These are phyloP conservation scores for Calocybe gambosa DNA, from an alignment of 1,284 basidiomycete species.

Conservation along the genomic window DNA sequence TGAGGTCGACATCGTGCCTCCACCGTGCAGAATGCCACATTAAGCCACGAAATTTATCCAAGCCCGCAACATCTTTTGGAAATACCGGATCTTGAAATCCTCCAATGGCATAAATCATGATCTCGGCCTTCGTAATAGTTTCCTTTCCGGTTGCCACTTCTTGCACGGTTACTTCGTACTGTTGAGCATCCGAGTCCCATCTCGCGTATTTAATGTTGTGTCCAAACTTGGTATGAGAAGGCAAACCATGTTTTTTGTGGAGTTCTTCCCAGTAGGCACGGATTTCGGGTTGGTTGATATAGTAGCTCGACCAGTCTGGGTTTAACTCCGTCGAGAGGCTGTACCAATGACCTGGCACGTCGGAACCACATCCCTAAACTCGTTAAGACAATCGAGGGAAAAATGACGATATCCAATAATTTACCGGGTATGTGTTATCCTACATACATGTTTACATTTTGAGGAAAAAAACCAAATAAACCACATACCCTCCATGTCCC, in stretches of 20 bases:
- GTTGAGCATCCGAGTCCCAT: conserved; percentile 38
- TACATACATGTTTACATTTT: conserved; percentile 16
- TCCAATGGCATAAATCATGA: conserved; percentile 39
- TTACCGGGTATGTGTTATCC: conserved; percentile 42
- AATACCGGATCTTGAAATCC: conserved; percentile 40
- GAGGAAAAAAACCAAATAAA: not conserved
- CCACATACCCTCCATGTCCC: conserved; percentile 48
- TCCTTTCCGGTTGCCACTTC: conserved; percentile 27
- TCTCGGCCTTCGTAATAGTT: conserved; percentile 30
- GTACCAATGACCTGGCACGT: conserved; percentile 51
- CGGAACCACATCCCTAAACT: conserved; percentile 44
- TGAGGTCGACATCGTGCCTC: conserved; percentile 47
- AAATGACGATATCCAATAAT: not conserved
- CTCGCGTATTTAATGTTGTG: conserved; percentile 34
- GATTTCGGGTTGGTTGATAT: conserved; percentile 42
- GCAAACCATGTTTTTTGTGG: conserved; percentile 36
- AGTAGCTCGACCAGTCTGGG: conserved; percentile 42
- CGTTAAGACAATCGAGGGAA: not conserved
- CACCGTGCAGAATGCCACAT: conserved; percentile 53
- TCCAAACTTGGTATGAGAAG: conserved; percentile 34
- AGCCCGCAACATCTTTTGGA: conserved; percentile 37
- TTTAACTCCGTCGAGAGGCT: conserved; percentile 50
- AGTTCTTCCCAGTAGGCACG: conserved; percentile 44
- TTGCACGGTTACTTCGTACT: conserved; percentile 34
- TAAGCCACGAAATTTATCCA: conserved; percentile 43